Evolutionary conservation across 805 yeast species (phyloP), one percentile per base, ranked within the genome.

Genomic region (Candida insectorum): DNA sequence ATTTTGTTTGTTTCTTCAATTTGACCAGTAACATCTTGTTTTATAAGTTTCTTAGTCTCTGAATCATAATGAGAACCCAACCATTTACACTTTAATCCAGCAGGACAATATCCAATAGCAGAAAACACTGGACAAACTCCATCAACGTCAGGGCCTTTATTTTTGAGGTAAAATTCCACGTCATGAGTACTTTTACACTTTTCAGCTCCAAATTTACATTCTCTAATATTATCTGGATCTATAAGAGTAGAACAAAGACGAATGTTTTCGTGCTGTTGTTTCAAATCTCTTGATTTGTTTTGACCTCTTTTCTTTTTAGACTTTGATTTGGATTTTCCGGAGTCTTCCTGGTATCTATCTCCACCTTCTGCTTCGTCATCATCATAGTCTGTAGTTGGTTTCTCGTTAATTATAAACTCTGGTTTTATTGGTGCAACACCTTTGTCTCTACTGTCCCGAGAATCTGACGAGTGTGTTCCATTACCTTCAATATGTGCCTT

Each of bases 41-140:
- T 68, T 22, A 69, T 40, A 14, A 81, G 56, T 39, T 56, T 62
- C 34, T 60, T 64, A 12, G 69, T 58, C 36, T 66, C 81, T 20
- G 51, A 52, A 45, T 72, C 54, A 50, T 64, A 73, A 61, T 93
- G 97, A 11, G 85, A 75, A 3, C 73, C 63, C 37, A 93, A 71
- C 86, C 96, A 93, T 49, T 96, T 76, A 62, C 99, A 93, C 56
- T 86, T 91, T 48, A 85, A 61, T 0, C 98, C 98, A 41, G 83
- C 75, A 4, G 96, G 95, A 67, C 99, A 93, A 51, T 77, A 80
- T 0, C 99, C 99, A 22, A 86, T 65, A 1, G 84, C 81, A 21
- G 65, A 65, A 52, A 64, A 88, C 3, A 86, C 96, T 0, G 98
- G 97, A 60, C 99, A 93, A 2, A 50, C 51, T 0, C 95, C 94